A percentile compares a stretch with the other conserved stretches of the same genome.
These are phyloP conservation scores for Phlyctochytrium planicorne DNA, from an alignment of 192 early-diverging fungal species.

Conservation along the genomic window DNA sequence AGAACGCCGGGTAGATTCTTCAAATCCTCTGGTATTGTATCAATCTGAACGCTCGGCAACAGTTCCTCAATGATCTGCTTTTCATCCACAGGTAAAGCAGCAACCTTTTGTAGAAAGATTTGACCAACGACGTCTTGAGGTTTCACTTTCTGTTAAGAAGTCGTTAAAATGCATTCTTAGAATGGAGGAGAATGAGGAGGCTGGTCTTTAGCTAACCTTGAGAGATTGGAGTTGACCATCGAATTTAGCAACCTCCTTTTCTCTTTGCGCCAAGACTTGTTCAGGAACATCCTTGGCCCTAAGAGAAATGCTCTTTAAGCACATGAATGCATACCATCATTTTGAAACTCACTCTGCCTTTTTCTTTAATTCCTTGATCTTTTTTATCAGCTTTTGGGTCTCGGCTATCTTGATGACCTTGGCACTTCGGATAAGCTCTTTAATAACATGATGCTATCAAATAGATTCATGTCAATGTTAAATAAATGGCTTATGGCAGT, in stretches of 20 bases:
- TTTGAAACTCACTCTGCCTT: constrained; percentile 17
- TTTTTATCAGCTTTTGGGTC: constrained; percentile 30
- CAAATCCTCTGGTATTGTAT: too few relatives aligned
- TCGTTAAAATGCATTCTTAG: not conserved
- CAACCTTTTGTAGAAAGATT: not conserved
- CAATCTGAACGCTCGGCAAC: too few relatives aligned
- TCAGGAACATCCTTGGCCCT: constrained; percentile 14
- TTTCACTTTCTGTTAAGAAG: not conserved
- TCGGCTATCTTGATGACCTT: constrained; percentile 35
- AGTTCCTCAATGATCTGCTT: constrained; percentile 3
- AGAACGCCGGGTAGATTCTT: not conserved
- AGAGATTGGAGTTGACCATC: constrained; percentile 25
- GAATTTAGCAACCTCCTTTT: constrained; percentile 26
- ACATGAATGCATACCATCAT: too few relatives aligned
- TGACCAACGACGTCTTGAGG: not conserved
- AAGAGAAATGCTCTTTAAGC: not conserved
- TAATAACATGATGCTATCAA: constrained; percentile 21
- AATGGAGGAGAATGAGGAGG: too few relatives aligned
- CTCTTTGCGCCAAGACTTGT: constrained; percentile 8
- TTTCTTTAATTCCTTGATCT: constrained; percentile 20
- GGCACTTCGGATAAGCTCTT: constrained; percentile 13
- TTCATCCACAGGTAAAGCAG: not conserved
- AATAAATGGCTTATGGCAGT: not conserved
- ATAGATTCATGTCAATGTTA: constrained; percentile 11
- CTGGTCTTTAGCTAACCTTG: constrained; percentile 26